phyloP scores from a whole-genome alignment of 2,329 filamentous ascomycete species.

The Pestalotiopsis sp. region DNA sequence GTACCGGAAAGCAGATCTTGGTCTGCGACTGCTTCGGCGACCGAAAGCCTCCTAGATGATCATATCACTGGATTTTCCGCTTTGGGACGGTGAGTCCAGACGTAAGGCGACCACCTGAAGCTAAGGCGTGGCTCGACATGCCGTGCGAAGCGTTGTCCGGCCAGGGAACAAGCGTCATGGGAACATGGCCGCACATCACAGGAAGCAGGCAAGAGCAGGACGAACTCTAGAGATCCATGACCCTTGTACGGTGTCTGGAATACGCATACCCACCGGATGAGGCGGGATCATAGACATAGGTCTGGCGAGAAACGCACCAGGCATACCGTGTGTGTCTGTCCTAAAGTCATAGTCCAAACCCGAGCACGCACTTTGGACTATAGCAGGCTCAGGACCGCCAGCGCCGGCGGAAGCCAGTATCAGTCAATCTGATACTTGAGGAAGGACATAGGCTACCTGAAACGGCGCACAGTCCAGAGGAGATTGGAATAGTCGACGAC shows the following conservation, averaged over 20 bases:
- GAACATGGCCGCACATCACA: not conserved
- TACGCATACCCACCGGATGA: slow-evolving; percentile 1
- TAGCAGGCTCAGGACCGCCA: not conserved
- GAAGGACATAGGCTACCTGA: slow-evolving; percentile 19
- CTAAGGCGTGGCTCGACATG: slow-evolving; percentile 1
- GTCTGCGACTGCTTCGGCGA: slow-evolving; percentile 41
- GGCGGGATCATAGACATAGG: not conserved
- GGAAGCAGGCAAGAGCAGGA: not conserved
- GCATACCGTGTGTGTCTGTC: slow-evolving; percentile 6
- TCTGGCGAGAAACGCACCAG: not conserved
- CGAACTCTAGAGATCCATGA: not conserved
- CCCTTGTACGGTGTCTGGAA: slow-evolving; percentile 3
- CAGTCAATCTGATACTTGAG: slow-evolving; percentile 16
- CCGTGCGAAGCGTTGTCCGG: slow-evolving; percentile 6
- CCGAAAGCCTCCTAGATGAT: slow-evolving; percentile 43
- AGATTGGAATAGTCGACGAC: slow-evolving; percentile 13
- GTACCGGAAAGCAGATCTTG: slow-evolving; percentile 36
- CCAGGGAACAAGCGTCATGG: not conserved
- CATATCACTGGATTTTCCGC: slow-evolving; percentile 36
- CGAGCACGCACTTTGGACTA: not conserved
- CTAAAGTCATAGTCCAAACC: slow-evolving; percentile 9
- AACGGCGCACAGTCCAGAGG: slow-evolving; percentile 20
- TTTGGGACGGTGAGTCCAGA: slow-evolving; percentile 29
- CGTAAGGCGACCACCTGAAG: slow-evolving; percentile 24
- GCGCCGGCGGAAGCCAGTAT: slow-evolving; percentile 5